Base-by-base conservation (phyloP, 441 rosid species). In the Populus hybrid region DNA sequence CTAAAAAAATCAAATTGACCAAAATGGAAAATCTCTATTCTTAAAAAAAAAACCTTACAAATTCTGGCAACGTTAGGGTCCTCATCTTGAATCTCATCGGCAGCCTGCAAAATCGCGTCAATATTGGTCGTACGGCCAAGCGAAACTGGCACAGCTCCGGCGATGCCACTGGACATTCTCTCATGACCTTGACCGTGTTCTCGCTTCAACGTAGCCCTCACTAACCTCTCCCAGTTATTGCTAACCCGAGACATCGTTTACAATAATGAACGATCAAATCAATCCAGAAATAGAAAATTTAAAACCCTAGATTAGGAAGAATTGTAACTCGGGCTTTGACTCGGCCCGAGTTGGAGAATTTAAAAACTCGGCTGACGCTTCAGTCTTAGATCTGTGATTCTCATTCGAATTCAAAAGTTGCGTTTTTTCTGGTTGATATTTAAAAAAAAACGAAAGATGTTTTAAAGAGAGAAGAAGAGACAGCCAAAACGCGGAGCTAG, bases 61-160 rank as follows among this genome's bases (percentile, higher is more conserved):
- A 97, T 93, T 82, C 99, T 86, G 9, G 98, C 97, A 76, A 94
- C 91, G 70, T 84, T 82, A 10, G 98, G 92, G 81, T 97, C 89
- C 77, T 91, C 98, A 0, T 80, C 83, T 78, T 94, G 98, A 87
- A 97, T 93, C 89, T 94, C 99, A 67, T 97, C 98, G 7, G 99
- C 99, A 23, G 97, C 94, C 81, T 93, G 98, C 72, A 97, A 84
- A 78, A 97, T 94, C 42, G 91, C 91, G 38, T 97, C 98, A 81
- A 97, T 93, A 76, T 92, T 94, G 38, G 97, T 89, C 78, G 97
- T 81, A 71, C 94, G 92, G 14, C 87, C 95, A 5, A 97, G 98
- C 35, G 99, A 97, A 3, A 93, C 87, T n/a, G 99, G 98, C 63
- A 94, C 95, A 7, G 94, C 91, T 40, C 95, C 96, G 8, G 94